A percentile compares a stretch with the other conserved stretches of the same genome.
phyloP scores from a whole-genome alignment of 2,329 filamentous ascomycete species.

The Phaeosphaeria sp. region DNA sequence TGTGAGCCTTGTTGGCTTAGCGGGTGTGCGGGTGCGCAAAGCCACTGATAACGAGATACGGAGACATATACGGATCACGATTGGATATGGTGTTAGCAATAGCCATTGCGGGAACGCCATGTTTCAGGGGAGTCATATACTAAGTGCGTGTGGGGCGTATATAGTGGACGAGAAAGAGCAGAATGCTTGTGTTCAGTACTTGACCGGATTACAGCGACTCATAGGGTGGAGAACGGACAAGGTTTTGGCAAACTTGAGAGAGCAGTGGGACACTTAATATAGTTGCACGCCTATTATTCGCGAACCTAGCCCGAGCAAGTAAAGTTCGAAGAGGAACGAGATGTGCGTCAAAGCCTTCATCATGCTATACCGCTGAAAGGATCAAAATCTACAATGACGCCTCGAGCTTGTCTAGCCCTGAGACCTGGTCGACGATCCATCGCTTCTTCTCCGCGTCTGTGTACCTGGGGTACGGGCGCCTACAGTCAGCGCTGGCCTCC shows the following conservation, averaged over 20 bases:
- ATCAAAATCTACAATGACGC: conserved; percentile 19
- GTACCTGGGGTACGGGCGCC: conserved; percentile 62
- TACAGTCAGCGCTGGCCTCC: conserved; percentile 58
- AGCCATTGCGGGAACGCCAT: conserved; percentile 37
- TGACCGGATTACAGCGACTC: conserved; percentile 25
- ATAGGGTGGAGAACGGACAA: conserved; percentile 40
- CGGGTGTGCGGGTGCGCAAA: conserved; percentile 33
- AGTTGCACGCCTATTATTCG: no score
- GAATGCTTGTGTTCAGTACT: conserved; percentile 36
- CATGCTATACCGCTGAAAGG: background rate
- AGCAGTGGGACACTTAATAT: conserved; percentile 27
- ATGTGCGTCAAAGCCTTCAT: no score
- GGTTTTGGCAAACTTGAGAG: conserved; percentile 28
- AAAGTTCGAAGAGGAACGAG: no score
- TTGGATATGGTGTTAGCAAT: conserved; percentile 38
- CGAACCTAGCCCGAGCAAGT: no score
- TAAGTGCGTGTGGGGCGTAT: conserved; percentile 39
- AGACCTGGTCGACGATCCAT: conserved; percentile 52
- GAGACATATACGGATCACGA: conserved; percentile 37
- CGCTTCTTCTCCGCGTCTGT: conserved; percentile 54
- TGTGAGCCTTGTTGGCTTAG: conserved; percentile 31
- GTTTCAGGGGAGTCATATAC: conserved; percentile 40
- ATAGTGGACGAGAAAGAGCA: conserved; percentile 33
- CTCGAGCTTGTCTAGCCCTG: conserved; percentile 40
- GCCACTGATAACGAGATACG: conserved; percentile 33